Percentiles rank a stretch among this genome's conserved stretches.
phyloP scores from a whole-genome alignment of 2,329 filamentous ascomycete species.

The Cladophialophora chaetospira region DNA sequence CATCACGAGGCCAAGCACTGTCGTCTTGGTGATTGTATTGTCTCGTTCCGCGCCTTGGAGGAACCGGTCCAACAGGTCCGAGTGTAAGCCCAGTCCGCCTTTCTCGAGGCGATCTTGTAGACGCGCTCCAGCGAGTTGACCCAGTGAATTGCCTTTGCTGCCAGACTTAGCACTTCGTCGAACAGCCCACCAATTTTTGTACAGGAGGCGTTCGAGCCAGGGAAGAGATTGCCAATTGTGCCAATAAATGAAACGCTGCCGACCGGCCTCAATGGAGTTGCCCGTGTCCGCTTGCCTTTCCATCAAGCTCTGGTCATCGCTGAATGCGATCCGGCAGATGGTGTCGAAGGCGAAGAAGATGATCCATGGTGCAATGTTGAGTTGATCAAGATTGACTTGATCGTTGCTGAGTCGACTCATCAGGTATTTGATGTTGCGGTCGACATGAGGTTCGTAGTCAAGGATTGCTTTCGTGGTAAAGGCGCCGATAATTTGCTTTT shows the following conservation, averaged over 20 bases:
- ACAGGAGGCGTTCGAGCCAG: constrained; percentile 13
- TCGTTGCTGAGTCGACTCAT: not conserved
- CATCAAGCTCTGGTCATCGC: constrained; percentile 12
- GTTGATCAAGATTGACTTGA: not conserved
- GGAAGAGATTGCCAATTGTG: constrained; percentile 10
- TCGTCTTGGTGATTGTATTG: constrained; percentile 1
- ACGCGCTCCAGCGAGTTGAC: constrained; percentile 3
- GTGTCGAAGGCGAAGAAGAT: constrained; percentile 18
- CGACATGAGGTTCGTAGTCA: constrained; percentile 81
- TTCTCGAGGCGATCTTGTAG: constrained; percentile 9
- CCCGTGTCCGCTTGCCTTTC: constrained; percentile 6
- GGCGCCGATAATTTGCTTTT: constrained; percentile 73
- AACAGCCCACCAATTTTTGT: constrained; percentile 13
- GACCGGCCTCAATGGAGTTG: not conserved
- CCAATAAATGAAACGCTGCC: constrained; percentile 13
- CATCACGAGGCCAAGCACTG: constrained; percentile 15
- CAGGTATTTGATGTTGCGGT: constrained; percentile 40
- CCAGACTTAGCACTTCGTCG: not conserved
- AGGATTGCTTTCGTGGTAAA: constrained; percentile 70
- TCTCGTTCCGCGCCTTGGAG: constrained; percentile 68
- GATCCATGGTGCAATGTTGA: constrained; percentile 12
- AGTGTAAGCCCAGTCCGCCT: constrained; percentile 11
- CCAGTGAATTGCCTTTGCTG: constrained; percentile 1
- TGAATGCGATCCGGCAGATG: constrained; percentile 20
- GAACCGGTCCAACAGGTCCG: constrained; percentile 74